These are phyloP conservation scores for Ophiostoma tasmaniense DNA, from an alignment of 2,329 filamentous ascomycete genomes.

Conservation along the genomic window DNA sequence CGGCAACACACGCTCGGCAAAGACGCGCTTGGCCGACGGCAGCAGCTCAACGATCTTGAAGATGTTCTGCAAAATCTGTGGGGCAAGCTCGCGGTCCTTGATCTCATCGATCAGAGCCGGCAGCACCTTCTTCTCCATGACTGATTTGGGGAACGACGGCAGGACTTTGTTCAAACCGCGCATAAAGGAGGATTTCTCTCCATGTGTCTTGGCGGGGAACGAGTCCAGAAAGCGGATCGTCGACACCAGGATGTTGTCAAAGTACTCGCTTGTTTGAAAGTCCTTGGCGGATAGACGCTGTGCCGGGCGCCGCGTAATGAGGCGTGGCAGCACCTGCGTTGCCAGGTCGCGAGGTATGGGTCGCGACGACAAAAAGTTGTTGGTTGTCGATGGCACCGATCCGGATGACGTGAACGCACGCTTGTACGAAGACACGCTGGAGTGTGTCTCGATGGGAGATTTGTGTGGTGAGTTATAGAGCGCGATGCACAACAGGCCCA, in stretches of 20 bases:
- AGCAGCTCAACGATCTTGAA: slow-evolving; percentile 81
- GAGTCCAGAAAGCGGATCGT: slow-evolving; percentile 92
- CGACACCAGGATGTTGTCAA: slow-evolving; percentile 92
- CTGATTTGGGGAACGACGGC: slow-evolving; percentile 83
- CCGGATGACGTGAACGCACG: slow-evolving; percentile 71
- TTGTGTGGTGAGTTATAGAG: slow-evolving; percentile 90
- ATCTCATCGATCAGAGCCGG: slow-evolving; percentile 84
- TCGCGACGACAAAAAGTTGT: slow-evolving; percentile 75
- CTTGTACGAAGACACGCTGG: slow-evolving; percentile 77
- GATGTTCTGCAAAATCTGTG: slow-evolving; percentile 79
- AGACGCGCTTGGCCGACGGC: slow-evolving; percentile 66
- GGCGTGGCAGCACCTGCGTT: slow-evolving; percentile 65
- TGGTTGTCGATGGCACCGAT: slow-evolving; percentile 66
- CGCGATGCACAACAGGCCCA: slow-evolving; percentile 79
- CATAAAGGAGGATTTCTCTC: slow-evolving; percentile 87
- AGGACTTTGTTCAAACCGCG: slow-evolving; percentile 79
- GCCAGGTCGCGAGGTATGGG: slow-evolving; percentile 72
- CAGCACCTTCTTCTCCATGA: slow-evolving; percentile 90
- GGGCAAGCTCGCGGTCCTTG: slow-evolving; percentile 81
- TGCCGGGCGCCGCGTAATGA: slow-evolving; percentile 81
- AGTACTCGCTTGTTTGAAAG: slow-evolving; percentile 92
- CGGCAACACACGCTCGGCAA: slow-evolving; percentile 81
- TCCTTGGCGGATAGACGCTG: slow-evolving; percentile 81
- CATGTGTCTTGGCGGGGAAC: slow-evolving; percentile 82
- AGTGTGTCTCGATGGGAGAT: slow-evolving; percentile 76